Evolutionary conservation across 192 early-diverging fungal species (phyloP).

Genomic region (Gigaspora rosea): DNA sequence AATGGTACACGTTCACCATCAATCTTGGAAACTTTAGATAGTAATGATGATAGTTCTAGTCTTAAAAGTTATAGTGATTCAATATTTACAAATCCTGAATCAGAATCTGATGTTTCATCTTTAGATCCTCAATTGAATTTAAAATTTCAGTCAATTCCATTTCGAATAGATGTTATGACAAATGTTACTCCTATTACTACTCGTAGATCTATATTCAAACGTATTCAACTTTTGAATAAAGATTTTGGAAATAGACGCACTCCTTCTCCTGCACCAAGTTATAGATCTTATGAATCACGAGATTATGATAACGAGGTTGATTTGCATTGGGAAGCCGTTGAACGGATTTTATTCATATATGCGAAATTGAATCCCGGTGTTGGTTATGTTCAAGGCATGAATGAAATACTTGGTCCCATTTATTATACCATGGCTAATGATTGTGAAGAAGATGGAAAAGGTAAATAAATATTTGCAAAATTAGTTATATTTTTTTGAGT

Average conservation of each 20-base stretch:
- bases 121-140: constrained; percentile 6
- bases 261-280: constrained; percentile 1
- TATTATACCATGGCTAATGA: constrained; percentile 77
- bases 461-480: constrained; percentile 14
- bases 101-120: neutral
- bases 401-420: constrained; percentile 77
- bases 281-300: constrained; percentile 4
- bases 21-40: constrained; percentile 36
- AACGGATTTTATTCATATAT: constrained; percentile 77
- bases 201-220: constrained; percentile 61
- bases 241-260: constrained; percentile 59
- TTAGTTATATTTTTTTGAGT: neutral
- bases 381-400: constrained; percentile 90
- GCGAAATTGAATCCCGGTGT: constrained; percentile 79
- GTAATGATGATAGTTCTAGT: constrained; percentile 1
- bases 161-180: constrained; percentile 29
- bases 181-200: constrained; percentile 46
- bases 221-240: constrained; percentile 64
- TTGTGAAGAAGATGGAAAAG: constrained; percentile 46
- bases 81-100: neutral
- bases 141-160: neutral
- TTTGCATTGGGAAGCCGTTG: constrained; percentile 79
- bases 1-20: constrained; percentile 36
- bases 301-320: constrained; percentile 46
- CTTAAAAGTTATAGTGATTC: constrained; percentile 9